phyloP scores from a whole-genome alignment of 2,329 filamentous ascomycete genomes.

The Epichloe bromicola region DNA sequence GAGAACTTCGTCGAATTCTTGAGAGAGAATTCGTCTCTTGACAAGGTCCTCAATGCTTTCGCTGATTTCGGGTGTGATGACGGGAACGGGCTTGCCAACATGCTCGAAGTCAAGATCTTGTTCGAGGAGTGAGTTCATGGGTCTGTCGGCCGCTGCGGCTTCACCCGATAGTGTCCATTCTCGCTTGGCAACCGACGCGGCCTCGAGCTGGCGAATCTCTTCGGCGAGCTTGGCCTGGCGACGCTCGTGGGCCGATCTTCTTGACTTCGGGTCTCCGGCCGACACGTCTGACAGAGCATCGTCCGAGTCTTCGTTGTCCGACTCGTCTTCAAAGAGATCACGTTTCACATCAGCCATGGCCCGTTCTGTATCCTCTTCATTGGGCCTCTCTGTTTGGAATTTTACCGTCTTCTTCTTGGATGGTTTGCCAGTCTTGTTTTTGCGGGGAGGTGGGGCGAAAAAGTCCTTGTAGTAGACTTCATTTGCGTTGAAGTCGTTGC shows the following conservation, averaged over 20 bases:
- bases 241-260: constrained; percentile 73
- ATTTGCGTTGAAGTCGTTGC: constrained; percentile 62
- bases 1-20: constrained; percentile 85
- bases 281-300: constrained; percentile 53
- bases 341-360: constrained; percentile 79
- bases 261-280: constrained; percentile 56
- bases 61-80: constrained; percentile 82
- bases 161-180: constrained; percentile 87
- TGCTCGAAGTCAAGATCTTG: constrained; percentile 94
- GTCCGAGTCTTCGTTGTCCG: constrained; percentile 51
- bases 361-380: constrained; percentile 59
- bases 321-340: constrained; percentile 76
- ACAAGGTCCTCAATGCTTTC: constrained; percentile 89
- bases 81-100: constrained; percentile 83
- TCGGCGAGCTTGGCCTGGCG: constrained; percentile 74
- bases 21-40: constrained; percentile 79
- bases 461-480: constrained; percentile 87
- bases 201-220: constrained; percentile 85
- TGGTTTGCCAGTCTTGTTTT: constrained; percentile 40
- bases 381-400: constrained; percentile 30
- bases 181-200: constrained; percentile 76
- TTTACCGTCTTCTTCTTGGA: constrained; percentile 23
- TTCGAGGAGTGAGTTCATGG: constrained; percentile 83
- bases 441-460: constrained; percentile 74
- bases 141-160: constrained; percentile 68